Conservation (phyloP, 208 protist species). For the Phytomonas sp. region DNA sequence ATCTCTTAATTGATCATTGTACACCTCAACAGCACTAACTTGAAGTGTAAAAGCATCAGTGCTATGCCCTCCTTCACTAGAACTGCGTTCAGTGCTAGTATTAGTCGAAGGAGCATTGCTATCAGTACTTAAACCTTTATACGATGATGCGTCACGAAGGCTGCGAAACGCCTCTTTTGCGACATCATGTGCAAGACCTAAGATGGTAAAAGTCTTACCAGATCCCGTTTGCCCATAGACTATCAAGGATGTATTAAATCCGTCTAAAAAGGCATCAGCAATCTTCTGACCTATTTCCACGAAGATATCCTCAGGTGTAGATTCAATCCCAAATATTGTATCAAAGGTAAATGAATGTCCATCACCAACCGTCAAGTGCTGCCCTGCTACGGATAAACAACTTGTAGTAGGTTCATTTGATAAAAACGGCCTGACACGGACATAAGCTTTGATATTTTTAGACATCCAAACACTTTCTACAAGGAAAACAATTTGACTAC, state of each 20-base stretch:
- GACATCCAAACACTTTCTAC: conserved; percentile 17
- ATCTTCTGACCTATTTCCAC: conserved; percentile 62
- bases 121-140: conserved; percentile 4
- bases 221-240: conserved; percentile 94
- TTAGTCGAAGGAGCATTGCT: background rate
- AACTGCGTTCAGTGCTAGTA: background rate
- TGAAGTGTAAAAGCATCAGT: conserved; percentile 16
- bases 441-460: conserved; percentile 72
- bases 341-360: conserved; percentile 88
- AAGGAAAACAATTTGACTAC: background rate
- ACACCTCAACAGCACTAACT: conserved; percentile 89
- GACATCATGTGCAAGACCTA: conserved; percentile 43
- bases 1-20: conserved; percentile 91
- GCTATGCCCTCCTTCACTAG: background rate
- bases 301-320: conserved; percentile 65
- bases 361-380: conserved; percentile 83
- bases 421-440: conserved; percentile 86
- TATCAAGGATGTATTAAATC: conserved; percentile 89
- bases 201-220: conserved; percentile 95
- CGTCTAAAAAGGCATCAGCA: conserved; percentile 67
- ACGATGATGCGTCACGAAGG: conserved; percentile 34
- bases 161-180: conserved; percentile 80
- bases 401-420: conserved; percentile 41
- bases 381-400: conserved; percentile 39
- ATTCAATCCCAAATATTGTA: conserved; percentile 61